Evolutionary conservation across 768 basidiomycete species (phyloP).

Genomic region (Floccularia luteovirens): DNA sequence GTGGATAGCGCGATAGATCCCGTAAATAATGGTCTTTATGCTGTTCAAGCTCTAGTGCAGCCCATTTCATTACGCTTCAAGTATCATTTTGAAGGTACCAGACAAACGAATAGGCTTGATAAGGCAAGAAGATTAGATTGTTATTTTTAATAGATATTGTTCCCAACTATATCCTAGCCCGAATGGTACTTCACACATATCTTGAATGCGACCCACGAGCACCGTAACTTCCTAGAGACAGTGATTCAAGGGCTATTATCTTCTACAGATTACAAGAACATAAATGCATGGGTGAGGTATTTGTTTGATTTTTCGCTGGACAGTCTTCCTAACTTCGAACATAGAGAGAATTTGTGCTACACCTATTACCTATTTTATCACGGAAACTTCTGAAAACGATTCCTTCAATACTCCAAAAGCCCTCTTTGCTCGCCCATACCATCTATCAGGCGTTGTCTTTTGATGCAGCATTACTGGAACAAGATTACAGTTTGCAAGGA

Average conservation of each 20-base stretch:
- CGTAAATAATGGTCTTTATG: conserved; percentile 48
- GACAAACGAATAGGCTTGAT: conserved; percentile 87
- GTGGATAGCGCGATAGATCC: background rate
- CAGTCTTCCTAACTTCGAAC: conserved; percentile 4
- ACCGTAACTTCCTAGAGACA: conserved; percentile 70
- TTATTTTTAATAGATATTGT: background rate
- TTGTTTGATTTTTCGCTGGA: background rate
- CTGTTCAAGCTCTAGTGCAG: conserved; percentile 77
- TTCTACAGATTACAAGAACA: conserved; percentile 48
- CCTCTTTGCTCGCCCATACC: conserved; percentile 89
- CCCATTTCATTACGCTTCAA: conserved; percentile 85
- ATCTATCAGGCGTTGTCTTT: conserved; percentile 90
- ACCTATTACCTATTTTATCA: conserved; percentile 71
- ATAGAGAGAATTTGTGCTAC: conserved; percentile 76
- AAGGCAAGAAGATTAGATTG: conserved; percentile 45
- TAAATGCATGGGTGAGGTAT: conserved; percentile 69
- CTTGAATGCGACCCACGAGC: conserved; percentile 81
- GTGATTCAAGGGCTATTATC: conserved; percentile 66
- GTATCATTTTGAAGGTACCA: conserved; percentile 86
- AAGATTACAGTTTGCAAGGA: conserved; percentile 56
- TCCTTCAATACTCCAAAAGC: conserved; percentile 65
- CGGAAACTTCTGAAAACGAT: conserved; percentile 71
- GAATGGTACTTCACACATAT: conserved; percentile 97
- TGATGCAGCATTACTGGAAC: conserved; percentile 68
- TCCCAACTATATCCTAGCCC: conserved; percentile 42